Base-by-base conservation (phyloP, 345 rosid species). In the Populus simonii region DNA sequence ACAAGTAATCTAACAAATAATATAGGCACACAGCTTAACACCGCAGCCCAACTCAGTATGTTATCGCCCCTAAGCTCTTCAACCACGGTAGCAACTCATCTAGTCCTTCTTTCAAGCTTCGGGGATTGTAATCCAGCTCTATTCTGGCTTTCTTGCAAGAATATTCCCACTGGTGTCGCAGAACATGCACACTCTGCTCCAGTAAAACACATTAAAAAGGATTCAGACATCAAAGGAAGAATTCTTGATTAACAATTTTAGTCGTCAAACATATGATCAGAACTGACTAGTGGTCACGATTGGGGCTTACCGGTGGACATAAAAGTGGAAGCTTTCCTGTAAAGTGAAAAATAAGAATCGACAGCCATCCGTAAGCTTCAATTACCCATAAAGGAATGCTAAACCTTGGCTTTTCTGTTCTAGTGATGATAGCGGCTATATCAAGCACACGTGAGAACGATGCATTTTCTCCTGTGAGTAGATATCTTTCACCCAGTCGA, bases 121-220 rank as follows among this genome's bases (percentile, higher is more conserved):
- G 87, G 63, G 97, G 98, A 76, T 80, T 87, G 73, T 93, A 95
- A 78, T 88, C 92, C 79, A 95, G 84, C 88, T 95, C 96, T 39
- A 22, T 36, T 82, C 85, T 92, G 5, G 98, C 96, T 90, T 95
- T 95, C 79, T 90, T 89, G 39, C 97, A 93, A 66, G 95, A 90
- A 83, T 91, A 92, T 36, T 92, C 90, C 98, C 99, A 91, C 47
- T 93, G 94, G 81, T 90, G 98, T 78, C 93, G 84, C 75, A 93
- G 83, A 66, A 92, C 90, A 35, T 79, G 76, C 68, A 85, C 94
- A n/a, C 92, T 82, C 97, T 93, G 93, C 84, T 74, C 84, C 83
- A 68, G 72, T 35, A 22, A 10, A 68, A 69, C 62, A 66, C 39
- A 45, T 20, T 35, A 72, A 36, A 18, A 73, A 8, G 67, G 25